phyloP scores from a whole-genome alignment of 495 filamentous ascomycete genomes.

The Hypomontagnella monticulosa region DNA sequence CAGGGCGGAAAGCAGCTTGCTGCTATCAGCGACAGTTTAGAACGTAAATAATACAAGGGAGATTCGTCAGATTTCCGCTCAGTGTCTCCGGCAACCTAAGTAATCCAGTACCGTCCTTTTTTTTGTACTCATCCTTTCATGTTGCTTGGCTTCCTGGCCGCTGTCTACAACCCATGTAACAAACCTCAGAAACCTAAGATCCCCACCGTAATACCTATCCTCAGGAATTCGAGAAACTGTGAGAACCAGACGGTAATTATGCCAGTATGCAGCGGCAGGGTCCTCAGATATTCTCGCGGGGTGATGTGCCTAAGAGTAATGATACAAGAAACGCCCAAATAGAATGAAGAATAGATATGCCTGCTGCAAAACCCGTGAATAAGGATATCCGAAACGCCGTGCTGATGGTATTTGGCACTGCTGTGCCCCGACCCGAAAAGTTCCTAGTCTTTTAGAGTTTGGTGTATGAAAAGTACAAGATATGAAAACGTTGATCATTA shows the following conservation, averaged over 20 bases:
- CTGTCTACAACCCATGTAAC: not conserved
- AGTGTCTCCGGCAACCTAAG: not conserved
- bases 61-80: slow-evolving; percentile 29
- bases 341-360: not conserved
- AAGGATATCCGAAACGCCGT: slow-evolving; percentile 33
- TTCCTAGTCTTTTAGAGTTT: slow-evolving; percentile 5
- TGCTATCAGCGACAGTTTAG: slow-evolving; percentile 49
- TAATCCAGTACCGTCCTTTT: slow-evolving; percentile 1
- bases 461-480: slow-evolving; percentile 16
- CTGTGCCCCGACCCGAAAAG: slow-evolving; percentile 28
- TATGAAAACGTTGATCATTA: slow-evolving; percentile 43
- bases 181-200: not conserved
- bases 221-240: not conserved
- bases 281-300: not conserved
- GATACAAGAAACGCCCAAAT: slow-evolving; percentile 26
- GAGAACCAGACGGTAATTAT: not conserved
- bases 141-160: not conserved
- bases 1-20: slow-evolving; percentile 33
- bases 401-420: slow-evolving; percentile 36
- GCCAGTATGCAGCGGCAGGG: not conserved
- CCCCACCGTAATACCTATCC: too few relatives aligned
- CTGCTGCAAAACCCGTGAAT: slow-evolving; percentile 2
- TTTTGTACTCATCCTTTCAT: slow-evolving; percentile 2
- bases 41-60: slow-evolving; percentile 48
- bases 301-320: slow-evolving; percentile 9